Evolutionary conservation across 2,329 filamentous ascomycete species (phyloP), one percentile per base, ranked within the genome.

Genomic region (Diatrype stigma): DNA sequence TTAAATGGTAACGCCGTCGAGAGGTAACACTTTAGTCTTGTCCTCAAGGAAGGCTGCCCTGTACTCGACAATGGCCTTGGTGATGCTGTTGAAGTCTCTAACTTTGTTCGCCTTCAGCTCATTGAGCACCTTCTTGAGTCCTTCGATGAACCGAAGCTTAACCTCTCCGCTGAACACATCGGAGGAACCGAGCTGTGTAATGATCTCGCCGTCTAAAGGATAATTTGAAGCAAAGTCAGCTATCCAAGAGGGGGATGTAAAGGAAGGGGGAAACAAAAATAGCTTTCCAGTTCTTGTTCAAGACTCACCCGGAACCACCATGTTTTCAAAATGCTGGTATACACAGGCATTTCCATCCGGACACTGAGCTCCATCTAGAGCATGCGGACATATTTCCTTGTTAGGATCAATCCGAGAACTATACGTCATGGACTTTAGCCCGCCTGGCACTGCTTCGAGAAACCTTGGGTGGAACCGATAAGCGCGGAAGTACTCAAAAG

Each of bases 401-500:
- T 82, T 77, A 22, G 85, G 78, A 66, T 96, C 85, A 70, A 99
- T 96, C 60, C 85, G 86, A 70, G 96, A 89, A 73, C 90, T 96
- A 73, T 93, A 97, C 42, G 92, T 97, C 74, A 95, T 78, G 57
- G 94, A 97, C 65, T 87, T 86, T 65, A 91, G 86, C 42, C 93
- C 93, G 55, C 86, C 87, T 50, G 82, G 67, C 51, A 96, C 84
- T 51, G 82, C 75, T 46, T 86, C 70, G 57, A 77, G 74, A 71
- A 85, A 97, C 47, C 81, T 76, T 30, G 90, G 89, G 66, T 97
- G 92, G 67, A 93, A 96, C 60, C 93, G 90, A 71, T 89, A 99
- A 35, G 89, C 87, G 67, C 85, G 90, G 70, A 97, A 96, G 60
- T 82, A 81, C 59, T 82, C 84, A 54, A 99, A 76, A 30, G 91